Percentiles rank a stretch among this genome's conserved stretches.
phyloP scores from a whole-genome alignment of 306 rosid species.

The Gastrolobium villosum region DNA sequence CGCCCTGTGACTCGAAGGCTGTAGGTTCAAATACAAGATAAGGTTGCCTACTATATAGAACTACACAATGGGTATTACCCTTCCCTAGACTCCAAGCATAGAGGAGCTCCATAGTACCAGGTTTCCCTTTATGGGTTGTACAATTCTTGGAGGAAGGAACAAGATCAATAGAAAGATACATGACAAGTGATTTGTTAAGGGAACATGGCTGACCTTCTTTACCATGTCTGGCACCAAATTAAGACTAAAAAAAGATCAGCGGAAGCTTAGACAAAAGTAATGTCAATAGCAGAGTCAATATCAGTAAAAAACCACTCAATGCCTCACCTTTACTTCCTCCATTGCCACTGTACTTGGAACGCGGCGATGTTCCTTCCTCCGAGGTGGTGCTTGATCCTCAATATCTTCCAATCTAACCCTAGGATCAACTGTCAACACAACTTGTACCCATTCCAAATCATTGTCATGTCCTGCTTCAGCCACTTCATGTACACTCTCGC shows the following conservation, averaged over 20 bases:
- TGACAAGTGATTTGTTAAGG: slow-evolving; percentile 6
- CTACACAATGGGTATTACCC: too few relatives aligned
- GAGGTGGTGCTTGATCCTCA: slow-evolving; percentile 77
- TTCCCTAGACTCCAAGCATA: too few relatives aligned
- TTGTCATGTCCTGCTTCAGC: slow-evolving; percentile 55
- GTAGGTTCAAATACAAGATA: too few relatives aligned
- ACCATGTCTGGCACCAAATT: slow-evolving; percentile 29
- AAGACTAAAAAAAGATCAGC: slow-evolving; percentile 26
- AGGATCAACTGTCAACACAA: slow-evolving; percentile 86
- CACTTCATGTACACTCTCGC: slow-evolving; percentile 43
- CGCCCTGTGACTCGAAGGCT: too few relatives aligned
- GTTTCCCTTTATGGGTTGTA: background rate
- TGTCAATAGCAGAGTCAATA: slow-evolving; percentile 38
- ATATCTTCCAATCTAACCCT: slow-evolving; percentile 91
- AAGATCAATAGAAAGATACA: slow-evolving; percentile 12
- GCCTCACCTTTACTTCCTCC: slow-evolving; percentile 94
- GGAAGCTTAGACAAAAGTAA: slow-evolving; percentile 38
- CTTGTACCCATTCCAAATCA: slow-evolving; percentile 90
- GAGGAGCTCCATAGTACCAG: too few relatives aligned
- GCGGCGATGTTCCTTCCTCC: slow-evolving; percentile 96
- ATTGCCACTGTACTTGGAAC: slow-evolving; percentile 98
- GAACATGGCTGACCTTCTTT: slow-evolving; percentile 38
- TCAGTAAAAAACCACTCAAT: slow-evolving; percentile 41
- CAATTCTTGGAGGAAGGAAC: background rate
- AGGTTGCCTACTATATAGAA: too few relatives aligned